A percentile compares a stretch with the other conserved stretches of the same genome.
These are phyloP conservation scores for Coemansia sp. DNA, from an alignment of 192 early-diverging fungal species.

Conservation along the genomic window DNA sequence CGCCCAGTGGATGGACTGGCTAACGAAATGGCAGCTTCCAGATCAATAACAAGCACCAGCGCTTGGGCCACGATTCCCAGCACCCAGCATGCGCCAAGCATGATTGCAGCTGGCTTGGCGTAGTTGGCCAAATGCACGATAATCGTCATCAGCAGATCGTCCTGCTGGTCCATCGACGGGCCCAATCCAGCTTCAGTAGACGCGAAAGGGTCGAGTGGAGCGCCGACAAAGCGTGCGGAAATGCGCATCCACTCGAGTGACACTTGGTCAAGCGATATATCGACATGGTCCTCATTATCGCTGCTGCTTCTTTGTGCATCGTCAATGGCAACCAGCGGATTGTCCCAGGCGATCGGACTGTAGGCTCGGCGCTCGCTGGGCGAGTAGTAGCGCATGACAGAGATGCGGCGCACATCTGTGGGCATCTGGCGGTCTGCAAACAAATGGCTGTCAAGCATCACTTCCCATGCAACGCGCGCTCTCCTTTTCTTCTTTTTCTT, in stretches of 20 bases:
- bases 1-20: neutral
- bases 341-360: conserved; percentile 7
- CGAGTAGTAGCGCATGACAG: conserved; percentile 7
- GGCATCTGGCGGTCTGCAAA: conserved; percentile 8
- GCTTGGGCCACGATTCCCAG: neutral
- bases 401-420: conserved; percentile 4
- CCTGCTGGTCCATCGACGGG: neutral
- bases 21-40: neutral
- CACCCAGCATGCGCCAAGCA: neutral
- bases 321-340: conserved; percentile 4
- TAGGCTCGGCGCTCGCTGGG: conserved; percentile 16
- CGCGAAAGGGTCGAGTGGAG: neutral
- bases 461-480: conserved; percentile 11
- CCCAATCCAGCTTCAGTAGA: neutral
- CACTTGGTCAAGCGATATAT: conserved; percentile 3
- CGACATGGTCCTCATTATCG: neutral
- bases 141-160: neutral
- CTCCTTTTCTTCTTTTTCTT: neutral
- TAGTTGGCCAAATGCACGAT: neutral
- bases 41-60: neutral
- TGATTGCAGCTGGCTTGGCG: neutral
- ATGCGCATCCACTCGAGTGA: conserved; percentile 19
- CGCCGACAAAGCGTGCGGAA: neutral
- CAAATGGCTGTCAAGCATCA: conserved; percentile 12
- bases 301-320: neutral